Conservation (phyloP, 2,329 filamentous ascomycete genomes). For the Onygenales sp. region DNA sequence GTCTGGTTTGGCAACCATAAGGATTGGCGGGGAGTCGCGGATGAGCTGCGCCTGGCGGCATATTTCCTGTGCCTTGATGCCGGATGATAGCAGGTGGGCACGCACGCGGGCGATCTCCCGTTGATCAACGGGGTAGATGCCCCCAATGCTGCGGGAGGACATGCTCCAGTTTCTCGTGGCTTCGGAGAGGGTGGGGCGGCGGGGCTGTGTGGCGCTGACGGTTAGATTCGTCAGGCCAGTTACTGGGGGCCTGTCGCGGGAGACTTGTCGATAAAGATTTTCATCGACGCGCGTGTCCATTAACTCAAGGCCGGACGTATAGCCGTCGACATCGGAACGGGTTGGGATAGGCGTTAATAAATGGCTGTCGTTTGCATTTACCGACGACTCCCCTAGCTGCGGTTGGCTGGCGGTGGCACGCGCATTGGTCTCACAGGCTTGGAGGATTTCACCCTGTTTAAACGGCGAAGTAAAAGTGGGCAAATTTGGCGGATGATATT, state of each 20-base stretch:
- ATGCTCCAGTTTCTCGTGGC: conserved; percentile 50
- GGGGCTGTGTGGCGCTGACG: conserved; percentile 18
- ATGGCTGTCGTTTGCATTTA: neutral
- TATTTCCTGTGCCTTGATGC: conserved; percentile 84
- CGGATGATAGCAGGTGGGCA: conserved; percentile 68
- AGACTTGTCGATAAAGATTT: conserved; percentile 20
- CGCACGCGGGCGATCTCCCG: conserved; percentile 74
- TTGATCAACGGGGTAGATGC: conserved; percentile 41
- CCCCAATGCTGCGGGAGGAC: conserved; percentile 38
- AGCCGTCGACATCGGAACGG: neutral
- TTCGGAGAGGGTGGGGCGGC: conserved; percentile 27
- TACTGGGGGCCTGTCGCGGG: conserved; percentile 30
- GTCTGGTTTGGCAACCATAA: conserved; percentile 19
- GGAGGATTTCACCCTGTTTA: conserved; percentile 23
- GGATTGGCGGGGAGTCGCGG: conserved; percentile 26
- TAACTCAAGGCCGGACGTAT: neutral
- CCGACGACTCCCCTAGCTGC: neutral
- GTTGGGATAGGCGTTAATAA: neutral
- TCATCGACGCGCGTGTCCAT: conserved; percentile 13
- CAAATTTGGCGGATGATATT: conserved; percentile 36
- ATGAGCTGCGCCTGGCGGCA: conserved; percentile 51
- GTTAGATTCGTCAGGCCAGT: conserved; percentile 37
- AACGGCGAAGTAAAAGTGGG: conserved; percentile 44
- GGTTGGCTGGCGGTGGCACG: neutral
- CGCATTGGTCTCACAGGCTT: no score